These are phyloP conservation scores for Pythium diclinum DNA, from an alignment of 352 stramenopile species.

Conservation along the genomic window DNA sequence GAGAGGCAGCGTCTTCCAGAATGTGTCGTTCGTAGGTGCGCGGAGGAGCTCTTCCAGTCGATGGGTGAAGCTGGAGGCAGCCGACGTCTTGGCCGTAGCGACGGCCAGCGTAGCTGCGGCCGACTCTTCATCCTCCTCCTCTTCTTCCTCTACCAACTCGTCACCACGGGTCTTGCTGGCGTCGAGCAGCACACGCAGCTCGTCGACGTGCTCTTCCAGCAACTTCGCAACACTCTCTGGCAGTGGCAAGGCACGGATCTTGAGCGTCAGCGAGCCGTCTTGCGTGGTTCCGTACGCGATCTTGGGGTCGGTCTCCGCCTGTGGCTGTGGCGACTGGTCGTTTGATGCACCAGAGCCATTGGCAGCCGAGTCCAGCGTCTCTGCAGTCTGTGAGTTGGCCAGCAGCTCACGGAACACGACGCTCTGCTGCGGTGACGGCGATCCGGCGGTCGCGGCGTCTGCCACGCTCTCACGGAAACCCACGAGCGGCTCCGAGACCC, in stretches of 20 bases:
- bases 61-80: slow-evolving; percentile 29
- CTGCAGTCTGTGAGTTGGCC: slow-evolving; percentile 20
- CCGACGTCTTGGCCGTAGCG: not conserved
- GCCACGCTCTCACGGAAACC: slow-evolving; percentile 87
- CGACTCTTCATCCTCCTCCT: slow-evolving; percentile 10
- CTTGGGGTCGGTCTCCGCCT: slow-evolving; percentile 26
- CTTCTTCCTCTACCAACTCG: slow-evolving; percentile 2
- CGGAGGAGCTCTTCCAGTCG: slow-evolving; percentile 48
- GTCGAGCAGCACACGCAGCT: slow-evolving; percentile 40
- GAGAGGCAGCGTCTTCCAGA: slow-evolving; percentile 52
- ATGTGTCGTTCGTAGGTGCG: slow-evolving; percentile 38
- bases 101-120: not conserved
- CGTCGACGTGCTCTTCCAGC: slow-evolving; percentile 68
- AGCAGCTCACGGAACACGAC: slow-evolving; percentile 74
- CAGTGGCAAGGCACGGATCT: slow-evolving; percentile 76
- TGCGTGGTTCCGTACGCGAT: slow-evolving; percentile 57
- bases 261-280: slow-evolving; percentile 67
- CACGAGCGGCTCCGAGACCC: slow-evolving; percentile 86
- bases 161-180: slow-evolving; percentile 10
- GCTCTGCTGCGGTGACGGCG: slow-evolving; percentile 62
- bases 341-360: slow-evolving; percentile 19
- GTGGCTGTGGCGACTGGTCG: slow-evolving; percentile 6
- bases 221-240: slow-evolving; percentile 56
- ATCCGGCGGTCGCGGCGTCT: slow-evolving; percentile 30
- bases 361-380: not conserved